Evolutionary conservation across 2,329 filamentous ascomycete genomes (phyloP), one percentile per base, ranked within the genome.

Genomic region (Simplicillium aogashimaense): DNA sequence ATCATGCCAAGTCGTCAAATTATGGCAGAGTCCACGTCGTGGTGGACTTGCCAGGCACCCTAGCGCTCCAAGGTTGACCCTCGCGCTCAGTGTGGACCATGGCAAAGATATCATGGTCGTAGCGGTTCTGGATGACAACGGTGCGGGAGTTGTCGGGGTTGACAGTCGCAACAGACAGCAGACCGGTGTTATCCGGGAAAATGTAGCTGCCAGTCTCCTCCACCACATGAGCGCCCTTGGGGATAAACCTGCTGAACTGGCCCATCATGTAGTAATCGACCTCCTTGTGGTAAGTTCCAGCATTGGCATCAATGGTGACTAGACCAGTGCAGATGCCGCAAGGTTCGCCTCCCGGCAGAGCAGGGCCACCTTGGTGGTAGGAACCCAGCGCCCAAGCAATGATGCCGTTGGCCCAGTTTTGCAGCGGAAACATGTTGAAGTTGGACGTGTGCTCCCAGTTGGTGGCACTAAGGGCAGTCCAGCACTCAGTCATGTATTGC

Each of bases 221-320:
- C 5, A 71, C 52, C 14, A 70, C 59, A 4, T 54, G 58, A 1
- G 66, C 66, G 34, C 67, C 67, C 30, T 58, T 57, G 15, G 65
- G 63, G 42, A 72, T 69, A 50, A 65, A 72, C 44, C 57, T 62
- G 50, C 60, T 65, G 51, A 70, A 72, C 51, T 75, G 71, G 2
- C 67, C 70, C 44, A 74, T 57, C 61, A 71, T 70, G 51, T 74
- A 74, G 53, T 72, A 74, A 44, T 71, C 68, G 7, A 67, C 59
- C 18, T 62, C 64, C 44, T 65, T 62, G 4, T 53, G 56, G 52
- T 74, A 74, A 3, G 59, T 62, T 16, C 56, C 58, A 11, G 40
- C 35, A 10, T 58, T 49, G 7, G 53, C 51, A 56, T 81, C 71
- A 43, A 81, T 61, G 4, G 70, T 70, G 35, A 78, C 72, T 6